These are phyloP conservation scores for Emergomyces orientalis DNA, from an alignment of 2,329 filamentous ascomycete genomes.

Conservation along the genomic window DNA sequence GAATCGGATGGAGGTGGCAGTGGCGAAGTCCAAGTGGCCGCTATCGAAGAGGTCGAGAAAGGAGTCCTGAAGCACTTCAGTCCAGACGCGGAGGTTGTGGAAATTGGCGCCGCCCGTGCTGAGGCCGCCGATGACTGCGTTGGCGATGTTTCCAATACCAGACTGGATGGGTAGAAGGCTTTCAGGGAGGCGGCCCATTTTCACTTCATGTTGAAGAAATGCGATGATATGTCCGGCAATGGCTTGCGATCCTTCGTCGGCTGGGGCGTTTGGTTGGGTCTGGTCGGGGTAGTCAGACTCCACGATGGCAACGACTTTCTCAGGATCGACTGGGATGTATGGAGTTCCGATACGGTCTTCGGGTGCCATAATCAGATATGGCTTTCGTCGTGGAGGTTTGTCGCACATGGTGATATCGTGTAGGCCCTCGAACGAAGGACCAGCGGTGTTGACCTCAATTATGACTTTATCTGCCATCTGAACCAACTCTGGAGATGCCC, in stretches of 20 bases:
- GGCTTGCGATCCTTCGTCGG: slow-evolving; percentile 60
- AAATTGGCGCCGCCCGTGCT: slow-evolving; percentile 65
- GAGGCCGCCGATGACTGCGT: slow-evolving; percentile 79
- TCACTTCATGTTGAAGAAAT: slow-evolving; percentile 76
- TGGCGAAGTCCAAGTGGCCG: slow-evolving; percentile 79
- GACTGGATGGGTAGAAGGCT: slow-evolving; percentile 75
- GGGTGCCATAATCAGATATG: slow-evolving; percentile 73
- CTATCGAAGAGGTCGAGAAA: slow-evolving; percentile 90
- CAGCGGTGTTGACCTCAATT: slow-evolving; percentile 82
- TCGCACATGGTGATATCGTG: slow-evolving; percentile 91
- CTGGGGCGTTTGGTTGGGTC: slow-evolving; percentile 64
- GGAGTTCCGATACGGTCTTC: slow-evolving; percentile 79
- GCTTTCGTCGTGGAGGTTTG: slow-evolving; percentile 68
- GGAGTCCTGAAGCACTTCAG: slow-evolving; percentile 83
- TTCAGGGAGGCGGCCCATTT: slow-evolving; percentile 63
- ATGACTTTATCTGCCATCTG: slow-evolving; percentile 91
- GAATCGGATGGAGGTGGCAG: slow-evolving; percentile 82
- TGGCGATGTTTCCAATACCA: slow-evolving; percentile 87
- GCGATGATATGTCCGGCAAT: slow-evolving; percentile 78
- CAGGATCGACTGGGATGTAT: slow-evolving; percentile 73
- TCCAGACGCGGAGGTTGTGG: slow-evolving; percentile 84
- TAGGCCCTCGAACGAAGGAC: slow-evolving; percentile 75
- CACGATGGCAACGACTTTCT: slow-evolving; percentile 74
- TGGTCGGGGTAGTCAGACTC: slow-evolving; percentile 77
- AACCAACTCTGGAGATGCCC: slow-evolving; percentile 73